Evolutionary conservation across 2,329 filamentous ascomycete species (phyloP), one percentile per base, ranked within the genome.

Genomic region (Trichoderma koningii): DNA sequence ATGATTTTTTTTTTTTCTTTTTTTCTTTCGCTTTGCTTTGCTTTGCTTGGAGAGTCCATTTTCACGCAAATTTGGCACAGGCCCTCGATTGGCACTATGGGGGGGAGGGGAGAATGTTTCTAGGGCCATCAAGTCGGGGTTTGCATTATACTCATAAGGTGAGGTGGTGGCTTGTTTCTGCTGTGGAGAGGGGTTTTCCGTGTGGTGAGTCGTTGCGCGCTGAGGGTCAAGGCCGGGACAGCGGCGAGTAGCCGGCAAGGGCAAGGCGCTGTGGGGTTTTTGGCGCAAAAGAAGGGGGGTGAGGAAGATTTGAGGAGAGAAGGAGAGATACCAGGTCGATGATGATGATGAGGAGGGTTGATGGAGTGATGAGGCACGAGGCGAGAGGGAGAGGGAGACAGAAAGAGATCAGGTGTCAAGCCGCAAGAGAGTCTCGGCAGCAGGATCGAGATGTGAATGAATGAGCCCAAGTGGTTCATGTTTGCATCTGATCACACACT

Each of bases 351-450:
- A 12, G 5, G 10, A 14, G 34, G 34, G 12, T 38, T 10, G 34
- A 38, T 21, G 38, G 59, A n/a, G n/a, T n/a, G n/a, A 62, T 62
- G 45, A 45, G 59, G 59, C 59, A 51, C 59, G 53, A 61, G 57
- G 57, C 57, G 52, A 62, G 53, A 50, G 41, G 5, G 34, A 38
- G 10, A 38, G 10, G 7, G 9, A 38, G 34, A 14, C 10, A 14
- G 12, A 12, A 4, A 14, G 34, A 14, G 48, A 53, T 45, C 59
- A 62, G 59, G 59, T 47, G 59, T 62, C 50, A 19, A 42, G 47
- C 9, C 9, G 30, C 2, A 34, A 34, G 30, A 1, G 30, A 3
- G 9, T 19, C 47, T 61, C 56, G 21, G 45, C 42, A 47, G 19
- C 19, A 17, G 15, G 34, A 59, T n/a, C 26, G 48, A 52, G 48